Conservation (phyloP, 2,329 filamentous ascomycete species). For the Alternaria sp. region DNA sequence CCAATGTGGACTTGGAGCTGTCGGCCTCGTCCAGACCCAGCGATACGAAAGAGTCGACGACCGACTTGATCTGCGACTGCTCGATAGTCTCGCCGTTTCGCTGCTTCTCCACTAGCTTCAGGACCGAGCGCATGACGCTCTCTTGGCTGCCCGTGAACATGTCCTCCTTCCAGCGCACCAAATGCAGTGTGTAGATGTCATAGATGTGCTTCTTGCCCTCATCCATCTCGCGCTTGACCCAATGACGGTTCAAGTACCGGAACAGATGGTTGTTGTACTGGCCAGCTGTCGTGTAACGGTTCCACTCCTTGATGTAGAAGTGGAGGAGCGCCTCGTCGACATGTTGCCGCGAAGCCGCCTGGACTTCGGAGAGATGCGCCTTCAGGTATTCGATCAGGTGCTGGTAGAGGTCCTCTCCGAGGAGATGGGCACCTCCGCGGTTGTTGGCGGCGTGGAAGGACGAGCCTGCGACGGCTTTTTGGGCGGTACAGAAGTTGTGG, state of each 20-base stretch:
- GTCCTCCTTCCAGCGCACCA: conserved; percentile 93
- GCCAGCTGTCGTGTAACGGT: conserved; percentile 90
- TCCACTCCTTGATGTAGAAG: conserved; percentile 98
- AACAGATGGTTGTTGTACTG: conserved; percentile 99
- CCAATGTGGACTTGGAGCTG: conserved; percentile 89
- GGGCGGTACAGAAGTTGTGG: conserved; percentile 98
- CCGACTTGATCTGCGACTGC: conserved; percentile 93
- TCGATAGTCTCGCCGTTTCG: conserved; percentile 97
- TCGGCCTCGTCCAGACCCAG: conserved; percentile 93
- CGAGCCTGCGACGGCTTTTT: conserved; percentile 79
- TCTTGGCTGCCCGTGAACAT: conserved; percentile 83
- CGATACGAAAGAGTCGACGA: conserved; percentile 94
- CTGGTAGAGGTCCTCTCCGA: conserved; percentile 95
- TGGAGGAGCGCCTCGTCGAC: conserved; percentile 86
- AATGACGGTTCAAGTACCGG: conserved; percentile 94
- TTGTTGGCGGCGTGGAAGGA: conserved; percentile 60
- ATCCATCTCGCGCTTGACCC: conserved; percentile 98
- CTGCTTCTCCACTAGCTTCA: conserved; percentile 96
- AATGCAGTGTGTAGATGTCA: conserved; percentile 95
- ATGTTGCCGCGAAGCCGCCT: conserved; percentile 76
- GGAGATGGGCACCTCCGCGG: conserved; percentile 86
- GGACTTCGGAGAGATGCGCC: conserved; percentile 74
- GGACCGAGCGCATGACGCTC: conserved; percentile 92
- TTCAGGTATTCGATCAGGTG: conserved; percentile 87
- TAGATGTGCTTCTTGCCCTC: conserved; percentile 98